A percentile compares a stretch with the other conserved stretches of the same genome.
These are phyloP conservation scores for Chenopodium quinoa DNA, from an alignment of 148 eudicot species.

Conservation along the genomic window DNA sequence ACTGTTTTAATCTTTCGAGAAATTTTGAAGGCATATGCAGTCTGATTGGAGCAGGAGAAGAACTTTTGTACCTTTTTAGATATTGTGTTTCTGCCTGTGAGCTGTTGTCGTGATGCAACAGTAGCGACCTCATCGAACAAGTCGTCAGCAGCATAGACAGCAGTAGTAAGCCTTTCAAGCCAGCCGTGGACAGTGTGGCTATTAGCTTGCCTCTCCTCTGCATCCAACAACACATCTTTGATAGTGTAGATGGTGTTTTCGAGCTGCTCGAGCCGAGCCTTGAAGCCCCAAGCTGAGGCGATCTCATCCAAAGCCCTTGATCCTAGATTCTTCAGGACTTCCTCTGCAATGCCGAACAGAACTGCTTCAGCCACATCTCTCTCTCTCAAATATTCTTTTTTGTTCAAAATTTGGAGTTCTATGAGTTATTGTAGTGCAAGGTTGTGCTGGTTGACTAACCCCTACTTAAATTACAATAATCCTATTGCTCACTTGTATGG, in stretches of 20 bases:
- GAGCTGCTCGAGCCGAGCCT: slow-evolving; percentile 16
- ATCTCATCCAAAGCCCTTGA: slow-evolving; percentile 23
- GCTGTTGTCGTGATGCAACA: not conserved
- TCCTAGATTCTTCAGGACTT: slow-evolving; percentile 23
- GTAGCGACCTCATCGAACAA: slow-evolving; percentile 26
- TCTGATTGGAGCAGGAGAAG: not conserved
- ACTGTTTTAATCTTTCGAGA: slow-evolving; percentile 8
- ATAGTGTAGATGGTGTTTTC: not conserved
- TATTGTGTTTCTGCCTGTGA: not conserved
- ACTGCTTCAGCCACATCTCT: slow-evolving; percentile 22
- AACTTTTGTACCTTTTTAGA: slow-evolving; percentile 15
- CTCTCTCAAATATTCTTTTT: not conserved
- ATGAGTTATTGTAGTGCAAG: not conserved
- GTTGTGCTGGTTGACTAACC: no score
- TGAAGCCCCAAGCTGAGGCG: slow-evolving; percentile 22
- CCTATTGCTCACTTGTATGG: no score
- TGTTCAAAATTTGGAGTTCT: not conserved
- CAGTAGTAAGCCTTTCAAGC: slow-evolving; percentile 26
- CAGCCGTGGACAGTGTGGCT: slow-evolving; percentile 16
- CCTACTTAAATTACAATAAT: no score
- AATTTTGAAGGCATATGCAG: not conserved
- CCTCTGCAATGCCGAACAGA: slow-evolving; percentile 12
- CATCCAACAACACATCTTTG: slow-evolving; percentile 25
- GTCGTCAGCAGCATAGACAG: slow-evolving; percentile 26
- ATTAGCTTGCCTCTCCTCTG: slow-evolving; percentile 25